These are phyloP conservation scores for Aristolochia californica DNA, from an alignment of 164 flowering plant genomes.

Conservation along the genomic window DNA sequence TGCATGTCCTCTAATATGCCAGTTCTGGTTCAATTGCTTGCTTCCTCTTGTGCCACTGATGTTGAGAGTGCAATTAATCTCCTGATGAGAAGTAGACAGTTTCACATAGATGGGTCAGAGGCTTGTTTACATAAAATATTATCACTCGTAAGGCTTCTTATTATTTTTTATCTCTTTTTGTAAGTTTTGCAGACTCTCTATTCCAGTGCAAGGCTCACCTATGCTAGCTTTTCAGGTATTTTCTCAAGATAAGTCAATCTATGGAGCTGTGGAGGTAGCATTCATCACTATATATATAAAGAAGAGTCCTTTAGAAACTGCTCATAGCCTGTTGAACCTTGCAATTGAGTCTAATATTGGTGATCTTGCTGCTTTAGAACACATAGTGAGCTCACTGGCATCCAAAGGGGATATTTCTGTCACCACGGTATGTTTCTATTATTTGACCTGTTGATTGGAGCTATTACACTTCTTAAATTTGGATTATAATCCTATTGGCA, in stretches of 20 bases:
- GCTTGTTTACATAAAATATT: constrained; percentile 88
- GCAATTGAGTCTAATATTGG: constrained; percentile 82
- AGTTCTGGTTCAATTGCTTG: constrained; percentile 89
- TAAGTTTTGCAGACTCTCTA: background rate
- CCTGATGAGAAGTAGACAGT: constrained; percentile 92
- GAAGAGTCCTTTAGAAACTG: constrained; percentile 65
- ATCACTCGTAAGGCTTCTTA: constrained; percentile 56
- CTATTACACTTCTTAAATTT: too few species aligned
- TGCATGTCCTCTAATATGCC: constrained; percentile 78
- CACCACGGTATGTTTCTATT: constrained; percentile 38
- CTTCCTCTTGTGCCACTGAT: constrained; percentile 90
- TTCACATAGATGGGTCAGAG: constrained; percentile 93
- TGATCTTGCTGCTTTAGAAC: constrained; percentile 89
- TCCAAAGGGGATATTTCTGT: constrained; percentile 81
- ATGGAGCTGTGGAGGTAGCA: constrained; percentile 94
- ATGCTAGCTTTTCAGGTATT: constrained; percentile 42
- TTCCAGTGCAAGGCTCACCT: background rate
- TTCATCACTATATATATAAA: constrained; percentile 70
- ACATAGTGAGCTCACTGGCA: constrained; percentile 53
- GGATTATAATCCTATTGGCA: too few species aligned
- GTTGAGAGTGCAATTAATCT: constrained; percentile 86
- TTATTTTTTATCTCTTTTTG: background rate
- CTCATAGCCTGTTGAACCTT: constrained; percentile 69
- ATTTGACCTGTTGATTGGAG: too few species aligned
- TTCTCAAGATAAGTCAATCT: constrained; percentile 92